Base-by-base conservation (phyloP, 2,329 filamentous ascomycete genomes). In the Exophiala spinifera region DNA sequence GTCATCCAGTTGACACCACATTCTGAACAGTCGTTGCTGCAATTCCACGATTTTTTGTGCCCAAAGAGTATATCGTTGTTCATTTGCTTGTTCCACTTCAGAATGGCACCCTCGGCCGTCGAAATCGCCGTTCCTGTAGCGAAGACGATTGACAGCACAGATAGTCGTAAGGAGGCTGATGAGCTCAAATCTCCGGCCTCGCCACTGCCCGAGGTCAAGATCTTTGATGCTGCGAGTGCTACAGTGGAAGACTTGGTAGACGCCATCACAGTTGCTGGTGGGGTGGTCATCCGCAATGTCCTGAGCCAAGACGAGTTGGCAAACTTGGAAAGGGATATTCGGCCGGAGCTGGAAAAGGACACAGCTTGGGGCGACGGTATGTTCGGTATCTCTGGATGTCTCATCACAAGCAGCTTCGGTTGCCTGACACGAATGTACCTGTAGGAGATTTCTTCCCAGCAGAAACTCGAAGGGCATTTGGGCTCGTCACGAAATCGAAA, bases 381-480 rank as follows among this genome's bases (percentile, higher is more conserved):
- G 36, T 46, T 21, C 15, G 14, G 17, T 19, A n/a, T 39, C 17
- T 6, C 14, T 39, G 14, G 36, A 15, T 3, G 17, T 39, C 36
- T 19, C 36, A 39, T 39, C 17, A 19, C n/a, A 19, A 39, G n/a
- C 14, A 15, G 25, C 20, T 23, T 15, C 8, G n/a, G 15, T 17
- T 4, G n/a, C 28, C 20, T 51, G 49, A 51, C 11, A 46, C 4
- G 10, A 21, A 28, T 17, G 17, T 43, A 17, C 15, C 19, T 51
- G 4, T 19, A 52, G 63, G 63, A 13, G 60, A 62, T n/a, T 63
- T 64, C 50, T 65, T 65, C 46, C 62, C 63, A 5, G 48, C 47
- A 33, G 56, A 65, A 43, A 67, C 65, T 2, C 53, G 64, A 21
- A 57, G 65, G 3, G 63, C 51, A 45, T 64, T 52, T 40, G 65